These are phyloP conservation scores for Podila horticola DNA, from an alignment of 192 early-diverging fungal species.

Conservation along the genomic window DNA sequence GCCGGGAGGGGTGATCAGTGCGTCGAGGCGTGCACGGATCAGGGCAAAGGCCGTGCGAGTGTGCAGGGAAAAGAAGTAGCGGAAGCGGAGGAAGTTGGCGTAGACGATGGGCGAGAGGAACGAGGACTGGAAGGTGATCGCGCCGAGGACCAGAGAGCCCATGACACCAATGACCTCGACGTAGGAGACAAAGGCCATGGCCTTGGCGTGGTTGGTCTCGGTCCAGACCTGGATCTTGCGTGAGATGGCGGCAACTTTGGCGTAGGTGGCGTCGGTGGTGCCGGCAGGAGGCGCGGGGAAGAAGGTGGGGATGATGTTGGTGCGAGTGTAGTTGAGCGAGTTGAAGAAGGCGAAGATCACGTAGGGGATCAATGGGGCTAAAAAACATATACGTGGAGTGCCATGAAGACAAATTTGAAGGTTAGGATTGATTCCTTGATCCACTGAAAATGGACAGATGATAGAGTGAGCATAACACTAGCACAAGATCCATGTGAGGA, in stretches of 20 bases:
- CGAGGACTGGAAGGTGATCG: slow-evolving; percentile 59
- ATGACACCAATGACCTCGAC: slow-evolving; percentile 78
- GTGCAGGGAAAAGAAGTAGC: slow-evolving; percentile 71
- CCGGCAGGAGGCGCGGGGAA: slow-evolving; percentile 54
- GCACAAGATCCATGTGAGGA: not conserved
- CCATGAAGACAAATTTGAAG: not conserved
- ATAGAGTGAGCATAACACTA: too few species aligned
- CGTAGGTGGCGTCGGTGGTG: slow-evolving; percentile 24
- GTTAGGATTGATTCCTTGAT: not conserved
- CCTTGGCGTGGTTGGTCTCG: slow-evolving; percentile 67
- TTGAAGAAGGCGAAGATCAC: slow-evolving; percentile 82
- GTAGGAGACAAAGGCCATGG: slow-evolving; percentile 72
- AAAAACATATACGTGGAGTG: not conserved
- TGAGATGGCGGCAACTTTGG: slow-evolving; percentile 53
- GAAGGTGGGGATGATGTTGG: slow-evolving; percentile 71
- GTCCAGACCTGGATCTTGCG: slow-evolving; percentile 64
- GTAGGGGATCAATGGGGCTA: slow-evolving; percentile 83
- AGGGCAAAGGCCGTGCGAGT: slow-evolving; percentile 55
- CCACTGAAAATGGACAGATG: too few species aligned
- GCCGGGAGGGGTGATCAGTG: slow-evolving; percentile 47
- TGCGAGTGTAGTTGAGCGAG: slow-evolving; percentile 73
- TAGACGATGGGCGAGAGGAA: slow-evolving; percentile 71
- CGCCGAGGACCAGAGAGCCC: slow-evolving; percentile 64
- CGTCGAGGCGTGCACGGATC: slow-evolving; percentile 48
- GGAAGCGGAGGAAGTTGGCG: slow-evolving; percentile 77